Conservation (phyloP, 2,329 filamentous ascomycete genomes). For the Verticillium nonalfalfae region DNA sequence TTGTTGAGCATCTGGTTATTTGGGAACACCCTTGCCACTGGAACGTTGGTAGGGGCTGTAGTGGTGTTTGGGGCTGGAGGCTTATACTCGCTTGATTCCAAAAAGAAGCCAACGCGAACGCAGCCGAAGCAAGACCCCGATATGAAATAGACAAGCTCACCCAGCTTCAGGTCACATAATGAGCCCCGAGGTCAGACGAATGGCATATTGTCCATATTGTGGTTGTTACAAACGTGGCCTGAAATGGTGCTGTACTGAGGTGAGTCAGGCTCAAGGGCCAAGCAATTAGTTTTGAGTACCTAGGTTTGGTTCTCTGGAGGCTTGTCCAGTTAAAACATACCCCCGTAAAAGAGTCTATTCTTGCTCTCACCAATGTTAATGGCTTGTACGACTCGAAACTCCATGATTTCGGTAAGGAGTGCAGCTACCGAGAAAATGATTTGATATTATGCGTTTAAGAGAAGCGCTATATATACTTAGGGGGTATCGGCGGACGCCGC, state of each 20-base stretch:
- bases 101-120: constrained; percentile 22
- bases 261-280: too few relatives aligned
- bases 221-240: too few relatives aligned
- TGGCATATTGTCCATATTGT: too few relatives aligned
- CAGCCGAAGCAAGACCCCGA: constrained; percentile 2
- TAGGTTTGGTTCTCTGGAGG: too few relatives aligned
- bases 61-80: constrained; percentile 90
- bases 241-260: too few relatives aligned
- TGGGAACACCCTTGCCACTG: constrained; percentile 70
- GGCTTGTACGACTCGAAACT: too few relatives aligned
- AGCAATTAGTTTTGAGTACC: too few relatives aligned
- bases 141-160: constrained; percentile 4
- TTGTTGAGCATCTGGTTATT: constrained; percentile 91
- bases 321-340: too few relatives aligned
- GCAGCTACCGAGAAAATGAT: too few relatives aligned
- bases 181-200: neutral
- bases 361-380: too few relatives aligned
- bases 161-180: neutral
- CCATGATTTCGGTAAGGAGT: too few relatives aligned
- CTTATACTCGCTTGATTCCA: constrained; percentile 74
- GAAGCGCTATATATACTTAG: neutral
- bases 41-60: constrained; percentile 73
- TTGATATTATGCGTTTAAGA: neutral
- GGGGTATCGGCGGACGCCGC: neutral
- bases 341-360: too few relatives aligned